Conservation (phyloP, 1,284 basidiomycete species). For the Pseudozyma sp. region DNA sequence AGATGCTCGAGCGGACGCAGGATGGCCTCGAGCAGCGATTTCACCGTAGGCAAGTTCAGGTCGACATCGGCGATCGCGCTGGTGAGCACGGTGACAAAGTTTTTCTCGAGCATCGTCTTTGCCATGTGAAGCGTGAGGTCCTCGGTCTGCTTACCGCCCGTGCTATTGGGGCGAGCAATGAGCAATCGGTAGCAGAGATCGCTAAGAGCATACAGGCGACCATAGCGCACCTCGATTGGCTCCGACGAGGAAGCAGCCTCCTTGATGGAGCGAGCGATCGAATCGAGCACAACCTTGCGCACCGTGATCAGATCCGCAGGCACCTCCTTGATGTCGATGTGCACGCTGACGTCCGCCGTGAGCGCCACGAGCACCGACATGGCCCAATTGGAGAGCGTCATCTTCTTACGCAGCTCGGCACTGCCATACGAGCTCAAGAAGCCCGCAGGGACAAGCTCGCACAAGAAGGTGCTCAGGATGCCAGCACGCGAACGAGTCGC, state of each 20-base stretch:
- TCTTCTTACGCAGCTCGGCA: slow-evolving; percentile 65
- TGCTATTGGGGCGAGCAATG: slow-evolving; percentile 76
- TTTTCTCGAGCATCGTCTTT: slow-evolving; percentile 98
- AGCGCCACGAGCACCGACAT: slow-evolving; percentile 91
- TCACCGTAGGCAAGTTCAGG: slow-evolving; percentile 92
- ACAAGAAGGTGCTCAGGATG: slow-evolving; percentile 60
- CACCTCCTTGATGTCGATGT: slow-evolving; percentile 77
- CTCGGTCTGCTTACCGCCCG: slow-evolving; percentile 71
- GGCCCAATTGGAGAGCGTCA: slow-evolving; percentile 76
- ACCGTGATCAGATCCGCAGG: slow-evolving; percentile 80
- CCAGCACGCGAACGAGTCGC: slow-evolving; percentile 20
- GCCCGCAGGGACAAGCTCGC: slow-evolving; percentile 66
- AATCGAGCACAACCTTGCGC: slow-evolving; percentile 89
- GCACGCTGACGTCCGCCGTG: slow-evolving; percentile 81
- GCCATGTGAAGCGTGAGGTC: slow-evolving; percentile 90
- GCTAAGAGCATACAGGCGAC: slow-evolving; percentile 85
- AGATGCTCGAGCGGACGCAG: slow-evolving; percentile 89
- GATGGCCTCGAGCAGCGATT: slow-evolving; percentile 84
- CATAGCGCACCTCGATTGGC: slow-evolving; percentile 82
- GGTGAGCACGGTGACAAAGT: slow-evolving; percentile 89
- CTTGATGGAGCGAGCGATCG: slow-evolving; percentile 85
- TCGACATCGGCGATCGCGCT: slow-evolving; percentile 91
- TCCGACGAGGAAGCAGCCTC: slow-evolving; percentile 77
- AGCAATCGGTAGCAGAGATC: slow-evolving; percentile 90
- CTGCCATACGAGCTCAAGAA: slow-evolving; percentile 60